These are phyloP conservation scores for Tolypocladium cylindrosporum DNA, from an alignment of 2,329 filamentous ascomycete genomes.

Conservation along the genomic window DNA sequence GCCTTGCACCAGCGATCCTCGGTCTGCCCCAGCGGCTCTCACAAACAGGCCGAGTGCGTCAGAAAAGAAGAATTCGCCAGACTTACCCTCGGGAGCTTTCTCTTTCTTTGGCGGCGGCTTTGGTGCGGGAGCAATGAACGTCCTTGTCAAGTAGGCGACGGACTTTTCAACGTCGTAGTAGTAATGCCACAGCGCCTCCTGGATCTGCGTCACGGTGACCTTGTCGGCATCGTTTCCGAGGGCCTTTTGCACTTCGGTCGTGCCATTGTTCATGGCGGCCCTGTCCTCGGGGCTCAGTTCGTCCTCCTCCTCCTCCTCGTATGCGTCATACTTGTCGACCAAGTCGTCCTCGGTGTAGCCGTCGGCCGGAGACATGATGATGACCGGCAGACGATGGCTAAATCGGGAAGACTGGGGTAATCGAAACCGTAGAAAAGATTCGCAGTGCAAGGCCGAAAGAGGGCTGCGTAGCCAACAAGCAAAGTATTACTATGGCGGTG, in stretches of 20 bases:
- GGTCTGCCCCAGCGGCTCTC: conserved; percentile 22
- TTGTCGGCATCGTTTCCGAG: conserved; percentile 51
- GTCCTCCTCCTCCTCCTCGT: conserved; percentile 34
- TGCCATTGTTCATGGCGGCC: conserved; percentile 50
- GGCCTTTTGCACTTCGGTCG: conserved; percentile 52
- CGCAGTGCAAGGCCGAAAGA: background rate
- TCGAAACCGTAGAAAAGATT: background rate
- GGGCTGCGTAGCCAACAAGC: background rate
- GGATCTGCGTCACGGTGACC: conserved; percentile 57
- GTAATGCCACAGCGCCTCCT: conserved; percentile 90
- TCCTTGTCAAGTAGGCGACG: conserved; percentile 68
- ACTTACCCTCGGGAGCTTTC: conserved; percentile 33
- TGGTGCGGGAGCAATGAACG: conserved; percentile 34
- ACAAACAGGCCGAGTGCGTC: conserved; percentile 13
- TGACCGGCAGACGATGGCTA: background rate
- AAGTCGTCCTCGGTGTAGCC: conserved; percentile 38
- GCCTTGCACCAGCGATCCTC: conserved; percentile 8
- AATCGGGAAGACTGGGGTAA: background rate
- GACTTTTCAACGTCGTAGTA: conserved; percentile 88
- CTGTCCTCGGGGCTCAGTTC: conserved; percentile 38
- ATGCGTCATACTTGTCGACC: conserved; percentile 39
- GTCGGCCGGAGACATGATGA: conserved; percentile 13
- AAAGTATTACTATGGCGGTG: background rate
- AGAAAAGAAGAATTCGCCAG: conserved; percentile 20
- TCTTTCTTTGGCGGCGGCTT: conserved; percentile 29